phyloP scores from a whole-genome alignment of 2,329 filamentous ascomycete species.

The Cordyceps tenuipes region DNA sequence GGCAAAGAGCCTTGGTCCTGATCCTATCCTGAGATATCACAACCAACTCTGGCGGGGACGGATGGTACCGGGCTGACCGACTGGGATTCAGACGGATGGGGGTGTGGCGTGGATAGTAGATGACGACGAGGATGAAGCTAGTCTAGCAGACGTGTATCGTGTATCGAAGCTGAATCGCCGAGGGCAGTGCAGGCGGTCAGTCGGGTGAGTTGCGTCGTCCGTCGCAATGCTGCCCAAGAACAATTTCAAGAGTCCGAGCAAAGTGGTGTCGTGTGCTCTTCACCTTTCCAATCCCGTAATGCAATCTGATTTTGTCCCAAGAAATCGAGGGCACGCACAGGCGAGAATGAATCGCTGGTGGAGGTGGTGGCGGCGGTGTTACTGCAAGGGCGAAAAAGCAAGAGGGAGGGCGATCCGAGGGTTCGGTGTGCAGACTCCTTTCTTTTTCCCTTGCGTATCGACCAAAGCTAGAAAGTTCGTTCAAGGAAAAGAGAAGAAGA shows the following conservation, averaged over 20 bases:
- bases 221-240: background rate
- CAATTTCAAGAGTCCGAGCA: background rate
- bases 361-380: background rate
- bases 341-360: background rate
- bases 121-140: background rate
- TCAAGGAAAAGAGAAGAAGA: background rate
- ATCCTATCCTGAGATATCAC: background rate
- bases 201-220: background rate
- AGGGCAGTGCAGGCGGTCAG: background rate
- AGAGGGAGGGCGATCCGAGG: constrained; percentile 2
- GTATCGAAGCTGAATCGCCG: background rate
- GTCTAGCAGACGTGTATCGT: background rate
- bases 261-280: background rate
- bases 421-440: background rate
- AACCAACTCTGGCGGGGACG: background rate
- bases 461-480: background rate
- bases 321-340: background rate
- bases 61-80: background rate
- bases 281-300: background rate
- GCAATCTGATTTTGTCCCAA: background rate
- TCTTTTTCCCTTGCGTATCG: background rate
- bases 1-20: background rate
- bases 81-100: constrained; percentile 1
- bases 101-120: background rate
- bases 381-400: constrained; percentile 6